phyloP scores from a whole-genome alignment of 1,139 yeast species.

The Waltiozyma solani region DNA sequence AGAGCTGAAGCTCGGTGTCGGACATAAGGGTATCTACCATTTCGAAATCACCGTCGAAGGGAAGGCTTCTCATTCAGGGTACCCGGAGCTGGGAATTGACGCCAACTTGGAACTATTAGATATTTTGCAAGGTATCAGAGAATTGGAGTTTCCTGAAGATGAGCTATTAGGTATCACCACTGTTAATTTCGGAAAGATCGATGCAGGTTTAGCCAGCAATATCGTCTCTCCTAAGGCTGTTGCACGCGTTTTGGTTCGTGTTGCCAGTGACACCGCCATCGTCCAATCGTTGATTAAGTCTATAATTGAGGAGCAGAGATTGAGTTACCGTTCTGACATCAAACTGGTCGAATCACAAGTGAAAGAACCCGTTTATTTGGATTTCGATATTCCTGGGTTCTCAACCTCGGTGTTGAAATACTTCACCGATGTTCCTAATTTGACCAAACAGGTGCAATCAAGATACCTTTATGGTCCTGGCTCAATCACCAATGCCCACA shows the following conservation, averaged over 20 bases:
- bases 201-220: conserved; percentile 56
- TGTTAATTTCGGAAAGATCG: conserved; percentile 44
- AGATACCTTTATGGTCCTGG: conserved; percentile 66
- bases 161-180: conserved; percentile 53
- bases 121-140: conserved; percentile 31
- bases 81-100: conserved; percentile 58
- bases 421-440: conserved; percentile 55
- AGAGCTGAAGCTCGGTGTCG: conserved; percentile 55
- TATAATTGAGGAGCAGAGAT: conserved; percentile 26
- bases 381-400: conserved; percentile 54
- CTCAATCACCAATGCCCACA: conserved; percentile 54
- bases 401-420: conserved; percentile 47
- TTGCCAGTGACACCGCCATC: conserved; percentile 35
- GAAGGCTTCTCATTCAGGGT: conserved; percentile 57
- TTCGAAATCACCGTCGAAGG: conserved; percentile 40
- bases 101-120: conserved; percentile 51
- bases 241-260: conserved; percentile 42
- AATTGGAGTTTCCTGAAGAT: conserved; percentile 34
- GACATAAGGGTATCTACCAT: conserved; percentile 51
- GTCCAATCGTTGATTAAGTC: conserved; percentile 28
- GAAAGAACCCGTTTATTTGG: conserved; percentile 26
- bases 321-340: conserved; percentile 14
- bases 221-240: conserved; percentile 52
- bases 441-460: conserved; percentile 25
- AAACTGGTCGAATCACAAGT: conserved; percentile 22